These are phyloP conservation scores for Lepidium campestre DNA, from an alignment of 441 rosid species.

Conservation along the genomic window DNA sequence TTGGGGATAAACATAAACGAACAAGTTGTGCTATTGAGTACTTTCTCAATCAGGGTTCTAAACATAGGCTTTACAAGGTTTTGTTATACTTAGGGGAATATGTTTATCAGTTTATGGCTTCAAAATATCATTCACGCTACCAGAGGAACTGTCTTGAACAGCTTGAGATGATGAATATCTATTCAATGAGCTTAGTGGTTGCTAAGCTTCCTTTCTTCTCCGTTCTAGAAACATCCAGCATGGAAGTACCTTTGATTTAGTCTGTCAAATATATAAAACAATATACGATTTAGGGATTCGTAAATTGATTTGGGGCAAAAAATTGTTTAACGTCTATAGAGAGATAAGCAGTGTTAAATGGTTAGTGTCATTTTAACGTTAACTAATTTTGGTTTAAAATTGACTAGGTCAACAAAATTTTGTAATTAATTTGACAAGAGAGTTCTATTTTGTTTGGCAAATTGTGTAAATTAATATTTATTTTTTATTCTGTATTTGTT, in stretches of 20 bases:
- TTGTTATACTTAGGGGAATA: too few relatives aligned
- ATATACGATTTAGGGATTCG: too few relatives aligned
- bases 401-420: too few relatives aligned
- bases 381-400: too few relatives aligned
- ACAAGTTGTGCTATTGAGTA: background rate
- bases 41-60: background rate
- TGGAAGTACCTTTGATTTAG: constrained; percentile 10
- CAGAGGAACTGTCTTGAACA: constrained; percentile 42
- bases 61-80: background rate
- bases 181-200: constrained; percentile 33
- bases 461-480: too few relatives aligned
- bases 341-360: too few relatives aligned
- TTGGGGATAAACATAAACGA: background rate
- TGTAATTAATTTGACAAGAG: too few relatives aligned
- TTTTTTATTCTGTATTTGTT: too few relatives aligned
- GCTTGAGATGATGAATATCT: constrained; percentile 41
- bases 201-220: constrained; percentile 40
- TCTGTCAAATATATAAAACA: background rate
- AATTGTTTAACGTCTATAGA: too few relatives aligned
- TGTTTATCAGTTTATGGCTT: constrained; percentile 28
- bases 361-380: too few relatives aligned
- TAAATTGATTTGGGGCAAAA: too few relatives aligned
- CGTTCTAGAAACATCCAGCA: constrained; percentile 42
- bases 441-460: too few relatives aligned
- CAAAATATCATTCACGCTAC: constrained; percentile 34